Evolutionary conservation across 2,329 filamentous ascomycete genomes (phyloP).

Genomic region (Sporothrix globosa): DNA sequence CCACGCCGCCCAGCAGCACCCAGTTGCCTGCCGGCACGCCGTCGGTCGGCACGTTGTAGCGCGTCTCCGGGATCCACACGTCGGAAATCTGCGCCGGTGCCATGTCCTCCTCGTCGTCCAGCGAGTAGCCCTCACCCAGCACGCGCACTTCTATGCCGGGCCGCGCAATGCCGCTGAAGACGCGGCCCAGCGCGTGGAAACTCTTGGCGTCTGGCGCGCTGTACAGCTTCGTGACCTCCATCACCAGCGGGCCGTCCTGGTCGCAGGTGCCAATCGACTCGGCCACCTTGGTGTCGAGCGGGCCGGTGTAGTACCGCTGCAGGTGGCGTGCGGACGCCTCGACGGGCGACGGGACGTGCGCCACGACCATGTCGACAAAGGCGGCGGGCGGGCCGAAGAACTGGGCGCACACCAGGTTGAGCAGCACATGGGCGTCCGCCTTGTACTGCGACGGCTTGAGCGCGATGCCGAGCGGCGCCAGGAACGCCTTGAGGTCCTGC

Average conservation of each 20-base stretch:
- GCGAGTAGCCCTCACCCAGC: constrained; percentile 90
- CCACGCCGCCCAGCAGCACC: constrained; percentile 87
- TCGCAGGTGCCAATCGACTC: constrained; percentile 80
- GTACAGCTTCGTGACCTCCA: constrained; percentile 92
- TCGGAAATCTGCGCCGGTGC: constrained; percentile 79
- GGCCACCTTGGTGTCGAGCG: constrained; percentile 78
- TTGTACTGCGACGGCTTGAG: constrained; percentile 93
- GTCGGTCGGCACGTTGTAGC: constrained; percentile 89
- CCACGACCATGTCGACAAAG: constrained; percentile 93
- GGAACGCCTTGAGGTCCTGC: constrained; percentile 76
- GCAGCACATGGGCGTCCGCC: constrained; percentile 82
- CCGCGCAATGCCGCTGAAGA: constrained; percentile 87
- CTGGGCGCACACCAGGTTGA: constrained; percentile 88
- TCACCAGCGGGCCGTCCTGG: constrained; percentile 85
- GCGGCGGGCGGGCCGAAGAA: constrained; percentile 90
- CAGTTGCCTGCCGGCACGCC: constrained; percentile 93
- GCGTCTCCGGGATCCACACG: constrained; percentile 87
- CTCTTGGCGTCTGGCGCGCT: constrained; percentile 86
- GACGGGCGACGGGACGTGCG: constrained; percentile 84
- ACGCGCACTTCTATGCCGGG: constrained; percentile 85
- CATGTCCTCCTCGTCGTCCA: constrained; percentile 99
- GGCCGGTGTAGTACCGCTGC: constrained; percentile 89
- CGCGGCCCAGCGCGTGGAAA: constrained; percentile 87
- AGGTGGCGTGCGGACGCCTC: constrained; percentile 76
- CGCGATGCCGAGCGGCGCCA: constrained; percentile 77